Evolutionary conservation across 768 basidiomycete species (phyloP), one percentile per base, ranked within the genome.

Genomic region (Calocera viscosa): DNA sequence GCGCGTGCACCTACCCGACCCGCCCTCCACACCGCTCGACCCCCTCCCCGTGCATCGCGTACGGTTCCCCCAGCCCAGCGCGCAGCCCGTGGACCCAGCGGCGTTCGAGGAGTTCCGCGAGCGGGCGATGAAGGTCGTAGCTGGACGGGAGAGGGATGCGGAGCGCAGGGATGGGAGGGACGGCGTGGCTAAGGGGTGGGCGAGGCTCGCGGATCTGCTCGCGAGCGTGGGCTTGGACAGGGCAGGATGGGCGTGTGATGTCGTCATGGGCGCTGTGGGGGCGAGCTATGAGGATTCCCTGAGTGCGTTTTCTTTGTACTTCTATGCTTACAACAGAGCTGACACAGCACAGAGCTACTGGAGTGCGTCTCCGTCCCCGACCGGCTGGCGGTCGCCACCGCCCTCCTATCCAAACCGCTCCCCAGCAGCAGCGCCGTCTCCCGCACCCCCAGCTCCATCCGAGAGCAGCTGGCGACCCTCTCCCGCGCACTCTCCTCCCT

Each of bases 381-480:
- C 26, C 53, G 53, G 5, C 7, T 60, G 11, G 30, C 30, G 3
- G 14, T 60, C 30, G 2, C 53, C 7, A 60, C 53, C 24, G 14
- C 24, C 26, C 53, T 60, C 26, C 70, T 74, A 14, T 72, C 74
- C 14, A 49, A 71, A 53, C 73, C 74, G 1, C 68, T 74, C 8
- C 74, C 74, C 3, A 71, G 65, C 73, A 1, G 71, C 72, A 0
- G 72, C 72, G 22, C 68, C n/a, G n/a, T 74, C 11, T 69, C 69
- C 33, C 68, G 65, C 16, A 68, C 70, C 14, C 72, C 72, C 16
- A 83, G 87, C 1, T 89, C 88, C 22, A 91, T 90, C 63, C 86
- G 89, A 66, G 83, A 87, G 41, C 86, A 94, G 74, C 80, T 93
- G 32, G 81, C 84, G 64, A 78, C 81, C 40, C 78, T 89, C 76